Percentiles rank a stretch among this genome's conserved stretches.
These are phyloP conservation scores for Tirmania nivea DNA, from an alignment of 495 filamentous ascomycete species.

Conservation along the genomic window DNA sequence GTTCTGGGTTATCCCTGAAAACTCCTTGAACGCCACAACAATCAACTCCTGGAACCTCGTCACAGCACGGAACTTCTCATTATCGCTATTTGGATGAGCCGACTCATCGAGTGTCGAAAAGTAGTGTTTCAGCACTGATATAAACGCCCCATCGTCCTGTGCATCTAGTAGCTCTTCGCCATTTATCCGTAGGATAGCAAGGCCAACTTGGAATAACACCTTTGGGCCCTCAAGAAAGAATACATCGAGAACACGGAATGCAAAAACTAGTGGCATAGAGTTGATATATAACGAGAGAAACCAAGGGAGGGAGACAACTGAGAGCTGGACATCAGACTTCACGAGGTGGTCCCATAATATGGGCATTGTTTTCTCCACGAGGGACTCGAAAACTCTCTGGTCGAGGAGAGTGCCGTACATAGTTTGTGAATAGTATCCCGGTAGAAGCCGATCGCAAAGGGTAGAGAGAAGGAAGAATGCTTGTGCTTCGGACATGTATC, in stretches of 20 bases:
- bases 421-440: constrained; percentile 91
- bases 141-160: constrained; percentile 86
- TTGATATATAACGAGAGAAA: constrained; percentile 97
- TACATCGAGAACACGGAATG: constrained; percentile 85
- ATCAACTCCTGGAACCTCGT: constrained; percentile 94
- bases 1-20: constrained; percentile 78
- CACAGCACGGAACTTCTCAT: constrained; percentile 75
- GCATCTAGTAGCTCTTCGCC: constrained; percentile 94
- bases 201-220: constrained; percentile 85
- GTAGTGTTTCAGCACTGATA: constrained; percentile 85
- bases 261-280: constrained; percentile 94
- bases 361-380: constrained; percentile 97
- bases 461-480: constrained; percentile 87
- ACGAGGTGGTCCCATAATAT: constrained; percentile 92
- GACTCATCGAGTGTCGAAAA: constrained; percentile 86
- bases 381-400: constrained; percentile 86
- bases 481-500: constrained; percentile 90
- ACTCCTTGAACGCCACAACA: constrained; percentile 97
- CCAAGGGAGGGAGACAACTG: constrained; percentile 93
- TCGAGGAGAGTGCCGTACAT: constrained; percentile 98
- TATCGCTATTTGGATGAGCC: constrained; percentile 83
- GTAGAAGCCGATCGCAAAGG: constrained; percentile 77
- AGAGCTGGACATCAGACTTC: constrained; percentile 92
- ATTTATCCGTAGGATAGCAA: constrained; percentile 92
- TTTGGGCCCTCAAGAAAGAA: constrained; percentile 97